Evolutionary conservation across 306 rosid species (phyloP), one percentile per base, ranked within the genome.

Genomic region (Dryas drummondii): DNA sequence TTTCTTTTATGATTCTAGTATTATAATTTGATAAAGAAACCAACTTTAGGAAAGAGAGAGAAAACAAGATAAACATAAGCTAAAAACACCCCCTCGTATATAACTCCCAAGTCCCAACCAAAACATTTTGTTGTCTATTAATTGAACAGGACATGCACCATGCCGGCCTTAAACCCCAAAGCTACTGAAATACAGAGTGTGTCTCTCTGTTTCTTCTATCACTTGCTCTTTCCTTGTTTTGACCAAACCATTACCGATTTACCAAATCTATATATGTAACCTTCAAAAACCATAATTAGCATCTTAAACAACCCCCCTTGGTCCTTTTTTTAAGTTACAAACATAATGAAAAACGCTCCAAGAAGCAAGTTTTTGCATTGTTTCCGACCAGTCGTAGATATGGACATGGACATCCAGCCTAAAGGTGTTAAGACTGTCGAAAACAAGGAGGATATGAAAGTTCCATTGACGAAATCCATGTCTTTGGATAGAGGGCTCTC

Each of bases 311-410:
- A 63, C 42, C 17, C 47, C 67, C 48, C 7, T 55, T 78, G 37
- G 37, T 9, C 12, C 11, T 15, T 68, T 32, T 15, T 42, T 27
- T 61, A 68, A 49, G 45, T 57, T 32, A 57, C 27, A 7, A 60
- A 69, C 41, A 48, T 74, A 59, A 93, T 86, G 98, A 88, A 76
- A 85, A 84, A 65, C 73, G 82, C 13, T 71, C 82, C 92, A 22
- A 85, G 79, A 57, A 91, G 78, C 86, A 90, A 71, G 84, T 83
- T 91, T 75, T 73, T 88, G 73, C 86, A 82, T 50, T 94, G 98
- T 76, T 90, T 88, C 70, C 94, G 90, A 62, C 93, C 96, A 8
- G 82, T 48, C 14, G 85, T 76, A 14, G 91, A 87, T 55, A 65
- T 84, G 47, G 97, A 86, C 70, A 69, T 66, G 58, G 68, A 52